phyloP scores from a whole-genome alignment of 352 stramenopile species.

The Phytopythium litorale region DNA sequence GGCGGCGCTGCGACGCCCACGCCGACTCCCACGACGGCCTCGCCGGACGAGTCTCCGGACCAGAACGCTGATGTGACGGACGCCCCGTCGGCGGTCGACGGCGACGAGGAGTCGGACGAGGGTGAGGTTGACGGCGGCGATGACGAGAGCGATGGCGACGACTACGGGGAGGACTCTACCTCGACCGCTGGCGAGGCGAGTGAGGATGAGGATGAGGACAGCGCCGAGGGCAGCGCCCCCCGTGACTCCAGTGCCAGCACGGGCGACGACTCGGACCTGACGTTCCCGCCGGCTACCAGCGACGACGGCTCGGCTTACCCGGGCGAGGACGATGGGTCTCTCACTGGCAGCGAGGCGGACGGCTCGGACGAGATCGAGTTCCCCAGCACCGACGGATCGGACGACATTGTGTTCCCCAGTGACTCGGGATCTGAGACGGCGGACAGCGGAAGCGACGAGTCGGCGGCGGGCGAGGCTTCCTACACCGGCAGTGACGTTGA shows the following conservation, averaged over 20 bases:
- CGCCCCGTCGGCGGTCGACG: background rate
- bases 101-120: slow-evolving; percentile 3
- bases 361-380: background rate
- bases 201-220: background rate
- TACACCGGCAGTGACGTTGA: slow-evolving; percentile 5
- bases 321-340: background rate
- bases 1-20: background rate
- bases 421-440: background rate
- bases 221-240: slow-evolving; percentile 2
- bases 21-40: background rate
- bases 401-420: slow-evolving; percentile 5
- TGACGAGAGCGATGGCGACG: background rate
- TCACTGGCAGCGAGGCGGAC: background rate
- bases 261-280: background rate
- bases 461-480: background rate
- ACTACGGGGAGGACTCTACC: background rate
- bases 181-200: slow-evolving; percentile 4
- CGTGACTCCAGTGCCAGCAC: slow-evolving; percentile 3
- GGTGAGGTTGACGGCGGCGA: background rate
- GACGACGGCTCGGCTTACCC: background rate
- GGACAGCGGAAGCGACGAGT: background rate
- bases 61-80: slow-evolving; percentile 1
- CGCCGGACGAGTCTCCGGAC: background rate
- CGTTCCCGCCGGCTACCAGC: background rate
- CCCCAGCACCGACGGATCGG: slow-evolving; percentile 1